Base-by-base conservation (phyloP, 1,284 basidiomycete species). In the Trametes polyzona region DNA sequence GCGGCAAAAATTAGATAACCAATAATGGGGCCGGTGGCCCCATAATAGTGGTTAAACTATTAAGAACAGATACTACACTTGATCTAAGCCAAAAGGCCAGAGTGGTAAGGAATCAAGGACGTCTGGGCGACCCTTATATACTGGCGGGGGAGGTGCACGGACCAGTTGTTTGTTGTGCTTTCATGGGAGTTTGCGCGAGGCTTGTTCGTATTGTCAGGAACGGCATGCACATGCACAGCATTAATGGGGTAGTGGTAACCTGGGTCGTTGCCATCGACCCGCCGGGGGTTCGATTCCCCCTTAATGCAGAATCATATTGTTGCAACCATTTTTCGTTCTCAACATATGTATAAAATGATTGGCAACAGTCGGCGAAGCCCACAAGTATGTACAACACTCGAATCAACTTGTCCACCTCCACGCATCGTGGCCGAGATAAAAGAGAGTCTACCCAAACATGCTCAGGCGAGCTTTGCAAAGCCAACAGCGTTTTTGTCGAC, bases 71-170 rank as follows among this genome's bases (percentile, higher is more conserved):
- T 92, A 92, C 91, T 92, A 93, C 90, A 93, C 90, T 92, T 93
- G 90, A 91, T 92, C 90, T 90, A 93, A 92, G 88, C 90, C 90
- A 90, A 91, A 90, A 88, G 91, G 90, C 87, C 91, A 92, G 86
- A 93, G 88, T 88, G 87, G 86, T 88, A 78, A 66, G 63, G 67
- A 67, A 58, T 33, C 21, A 24, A n/a, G 1, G 17, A 47, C 36
- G 54, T 44, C 27, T 2, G 47, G 16, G 14, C 24, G 50, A 7
- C 19, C 47, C 0, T 39, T 54, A 47, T 56, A 60, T 60, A 60
- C 17, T 3, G 7, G 2, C 2, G 2, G 17, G 30, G 29, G 2
- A n/a, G 12, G 59, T 55, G 59, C 59, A 61, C 59, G 59, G 59
- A 58, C 59, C 59, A 61, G 24, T 17, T 10, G 11, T 8, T 5